phyloP scores from a whole-genome alignment of 495 filamentous ascomycete species.

The Extremus antarcticus region DNA sequence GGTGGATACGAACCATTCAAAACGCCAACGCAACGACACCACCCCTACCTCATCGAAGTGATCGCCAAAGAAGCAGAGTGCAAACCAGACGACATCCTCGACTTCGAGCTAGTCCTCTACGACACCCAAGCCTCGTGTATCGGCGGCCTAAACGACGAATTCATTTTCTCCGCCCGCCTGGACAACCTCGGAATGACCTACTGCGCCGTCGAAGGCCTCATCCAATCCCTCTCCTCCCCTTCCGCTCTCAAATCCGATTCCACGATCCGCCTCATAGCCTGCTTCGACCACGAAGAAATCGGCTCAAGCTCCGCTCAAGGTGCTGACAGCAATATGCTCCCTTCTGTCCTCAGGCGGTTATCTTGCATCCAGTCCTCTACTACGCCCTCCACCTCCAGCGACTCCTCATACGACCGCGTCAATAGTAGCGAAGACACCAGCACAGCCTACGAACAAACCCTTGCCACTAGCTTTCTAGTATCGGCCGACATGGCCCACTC shows the following conservation, averaged over 20 bases:
- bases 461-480: conserved; percentile 84
- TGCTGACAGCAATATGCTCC: conserved; percentile 84
- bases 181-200: conserved; percentile 95
- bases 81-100: conserved; percentile 58
- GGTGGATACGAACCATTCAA: conserved; percentile 56
- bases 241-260: conserved; percentile 59
- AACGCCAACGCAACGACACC: conserved; percentile 71
- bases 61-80: conserved; percentile 72
- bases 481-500: conserved; percentile 97
- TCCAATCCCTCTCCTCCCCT: conserved; percentile 57
- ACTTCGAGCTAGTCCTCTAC: conserved; percentile 93
- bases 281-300: conserved; percentile 98
- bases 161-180: conserved; percentile 84
- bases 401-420: conserved; percentile 41
- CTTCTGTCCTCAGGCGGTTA: conserved; percentile 75
- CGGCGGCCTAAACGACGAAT: conserved; percentile 82
- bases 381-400: conserved; percentile 34
- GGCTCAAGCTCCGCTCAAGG: conserved; percentile 86
- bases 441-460: conserved; percentile 88
- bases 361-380: conserved; percentile 49
- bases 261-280: conserved; percentile 75
- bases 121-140: conserved; percentile 85
- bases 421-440: conserved; percentile 37
- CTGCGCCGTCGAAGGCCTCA: conserved; percentile 71
- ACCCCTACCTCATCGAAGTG: conserved; percentile 71